Conservation (phyloP, 352 stramenopile species). For the Phytophthora pinifolia region DNA sequence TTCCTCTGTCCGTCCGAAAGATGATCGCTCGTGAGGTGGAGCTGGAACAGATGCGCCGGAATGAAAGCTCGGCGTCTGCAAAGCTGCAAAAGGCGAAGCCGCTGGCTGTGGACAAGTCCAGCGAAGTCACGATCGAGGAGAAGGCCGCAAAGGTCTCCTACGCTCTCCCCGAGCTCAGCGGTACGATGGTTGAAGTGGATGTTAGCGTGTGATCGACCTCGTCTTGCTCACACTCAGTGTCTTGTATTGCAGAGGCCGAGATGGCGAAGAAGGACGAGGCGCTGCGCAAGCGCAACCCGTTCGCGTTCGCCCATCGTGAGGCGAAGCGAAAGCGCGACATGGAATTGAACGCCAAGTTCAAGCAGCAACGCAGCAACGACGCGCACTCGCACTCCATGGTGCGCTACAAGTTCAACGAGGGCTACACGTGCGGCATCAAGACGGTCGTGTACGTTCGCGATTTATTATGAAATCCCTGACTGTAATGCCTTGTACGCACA, state of each 20-base stretch:
- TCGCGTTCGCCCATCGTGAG: conserved; percentile 81
- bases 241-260: conserved; percentile 44
- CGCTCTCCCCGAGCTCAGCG: conserved; percentile 52
- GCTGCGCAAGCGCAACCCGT: conserved; percentile 72
- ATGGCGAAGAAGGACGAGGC: conserved; percentile 61
- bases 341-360: conserved; percentile 41
- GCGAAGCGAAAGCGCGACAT: conserved; percentile 74
- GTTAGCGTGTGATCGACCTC: neutral
- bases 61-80: conserved; percentile 31
- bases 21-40: conserved; percentile 83
- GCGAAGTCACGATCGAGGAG: conserved; percentile 26
- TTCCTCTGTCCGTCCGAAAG: conserved; percentile 67
- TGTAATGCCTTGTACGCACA: conserved; percentile 10
- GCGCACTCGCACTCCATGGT: conserved; percentile 44
- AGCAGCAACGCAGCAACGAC: conserved; percentile 26
- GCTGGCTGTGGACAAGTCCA: conserved; percentile 4
- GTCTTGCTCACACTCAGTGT: conserved; percentile 10
- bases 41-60: conserved; percentile 76
- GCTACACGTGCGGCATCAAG: conserved; percentile 90
- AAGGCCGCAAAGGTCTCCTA: conserved; percentile 40
- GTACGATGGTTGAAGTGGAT: conserved; percentile 29
- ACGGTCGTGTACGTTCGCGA: conserved; percentile 86
- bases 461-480: conserved; percentile 56
- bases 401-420: conserved; percentile 91
- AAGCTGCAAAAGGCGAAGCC: conserved; percentile 9